Percentiles rank a stretch among this genome's conserved stretches.
Conservation (phyloP, 2,329 filamentous ascomycete species). For the Coniochaeta ligniaria region DNA sequence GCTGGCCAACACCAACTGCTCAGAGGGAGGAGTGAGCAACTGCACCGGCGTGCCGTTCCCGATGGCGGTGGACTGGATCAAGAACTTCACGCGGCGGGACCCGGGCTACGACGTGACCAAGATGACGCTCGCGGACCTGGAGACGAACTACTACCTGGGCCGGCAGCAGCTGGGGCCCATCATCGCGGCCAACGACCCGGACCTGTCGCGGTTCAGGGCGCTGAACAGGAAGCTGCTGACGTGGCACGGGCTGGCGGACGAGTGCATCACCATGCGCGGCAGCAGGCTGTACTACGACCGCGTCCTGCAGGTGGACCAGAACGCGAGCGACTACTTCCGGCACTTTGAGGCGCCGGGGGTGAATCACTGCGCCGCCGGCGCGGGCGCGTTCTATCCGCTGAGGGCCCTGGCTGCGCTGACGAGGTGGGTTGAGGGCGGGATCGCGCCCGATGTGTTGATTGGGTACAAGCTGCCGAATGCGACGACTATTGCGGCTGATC, state of each 20-base stretch:
- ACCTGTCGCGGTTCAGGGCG: constrained; percentile 34
- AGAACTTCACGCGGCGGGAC: constrained; percentile 8
- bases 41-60: constrained; percentile 1
- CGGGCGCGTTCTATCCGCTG: neutral
- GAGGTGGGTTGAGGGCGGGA: neutral
- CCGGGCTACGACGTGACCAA: constrained; percentile 6
- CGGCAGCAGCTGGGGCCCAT: constrained; percentile 2
- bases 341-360: constrained; percentile 1
- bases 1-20: neutral
- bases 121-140: constrained; percentile 4
- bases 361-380: neutral
- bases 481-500: neutral
- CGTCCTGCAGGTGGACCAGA: neutral
- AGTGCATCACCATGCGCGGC: neutral
- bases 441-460: neutral
- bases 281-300: neutral
- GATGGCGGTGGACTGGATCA: constrained; percentile 4
- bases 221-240: constrained; percentile 40
- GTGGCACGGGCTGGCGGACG: constrained; percentile 33
- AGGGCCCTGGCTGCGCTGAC: neutral
- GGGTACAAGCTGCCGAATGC: neutral
- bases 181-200: constrained; percentile 23
- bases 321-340: neutral
- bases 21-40: neutral
- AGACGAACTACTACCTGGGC: neutral